A percentile compares a stretch with the other conserved stretches of the same genome.
Conservation (phyloP, 257 asterid genomes). For the Solanum etuberosum region DNA sequence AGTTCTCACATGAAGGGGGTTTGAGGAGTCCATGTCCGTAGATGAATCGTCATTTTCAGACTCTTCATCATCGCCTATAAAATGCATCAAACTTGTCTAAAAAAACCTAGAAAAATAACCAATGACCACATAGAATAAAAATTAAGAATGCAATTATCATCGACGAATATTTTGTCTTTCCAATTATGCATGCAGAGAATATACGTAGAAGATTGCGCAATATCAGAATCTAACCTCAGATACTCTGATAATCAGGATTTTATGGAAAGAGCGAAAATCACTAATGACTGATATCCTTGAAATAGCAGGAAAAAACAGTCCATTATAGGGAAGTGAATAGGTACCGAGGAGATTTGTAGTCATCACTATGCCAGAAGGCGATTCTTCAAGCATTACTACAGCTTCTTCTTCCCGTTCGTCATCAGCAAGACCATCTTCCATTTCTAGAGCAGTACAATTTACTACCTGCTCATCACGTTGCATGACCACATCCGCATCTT, state of each 20-base stretch:
- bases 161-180: background rate
- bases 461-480: constrained; percentile 49
- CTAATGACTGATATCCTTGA: background rate
- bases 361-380: constrained; percentile 23
- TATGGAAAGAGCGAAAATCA: background rate
- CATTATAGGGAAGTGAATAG: background rate
- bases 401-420: constrained; percentile 61
- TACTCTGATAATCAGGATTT: background rate
- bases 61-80: constrained; percentile 33
- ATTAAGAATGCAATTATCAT: background rate
- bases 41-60: constrained; percentile 15
- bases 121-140: background rate
- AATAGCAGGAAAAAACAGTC: background rate
- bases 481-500: constrained; percentile 27
- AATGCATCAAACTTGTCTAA: background rate
- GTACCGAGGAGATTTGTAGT: constrained; percentile 23
- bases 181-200: background rate
- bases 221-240: background rate
- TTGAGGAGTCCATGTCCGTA: constrained; percentile 27
- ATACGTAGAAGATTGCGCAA: background rate
- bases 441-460: constrained; percentile 33
- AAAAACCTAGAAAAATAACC: background rate
- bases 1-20: constrained; percentile 31
- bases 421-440: constrained; percentile 44
- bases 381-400: constrained; percentile 56